Evolutionary conservation across 83 land plant species (phyloP).

Genomic region (Diphasiastrum complanatum): DNA sequence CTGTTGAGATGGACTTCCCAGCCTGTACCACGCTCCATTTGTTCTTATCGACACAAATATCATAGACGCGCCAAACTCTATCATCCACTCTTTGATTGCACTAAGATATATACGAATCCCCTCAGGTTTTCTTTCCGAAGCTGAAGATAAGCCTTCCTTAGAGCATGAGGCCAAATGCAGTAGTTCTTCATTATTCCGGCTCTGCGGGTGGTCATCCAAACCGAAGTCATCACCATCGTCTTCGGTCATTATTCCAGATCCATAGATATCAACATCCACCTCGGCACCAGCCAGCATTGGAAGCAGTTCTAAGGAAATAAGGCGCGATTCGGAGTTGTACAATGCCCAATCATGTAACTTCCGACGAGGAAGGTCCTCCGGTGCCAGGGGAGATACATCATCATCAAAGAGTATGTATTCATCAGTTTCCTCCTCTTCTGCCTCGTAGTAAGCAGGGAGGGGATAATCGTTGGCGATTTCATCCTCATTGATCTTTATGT

Average conservation of each 20-base stretch:
- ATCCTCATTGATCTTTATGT: constrained; percentile 87
- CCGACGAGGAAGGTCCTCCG: constrained; percentile 59
- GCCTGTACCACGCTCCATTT: constrained; percentile 90
- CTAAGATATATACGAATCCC: constrained; percentile 82
- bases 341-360: constrained; percentile 89
- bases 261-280: constrained; percentile 75
- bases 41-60: constrained; percentile 78
- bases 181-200: too few species aligned
- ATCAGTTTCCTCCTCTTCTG: constrained; percentile 62
- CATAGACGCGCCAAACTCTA: constrained; percentile 90
- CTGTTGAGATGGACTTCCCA: constrained; percentile 85
- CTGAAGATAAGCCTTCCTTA: too few species aligned
- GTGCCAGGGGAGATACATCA: constrained; percentile 27
- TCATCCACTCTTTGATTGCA: constrained; percentile 96
- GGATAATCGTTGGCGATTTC: constrained; percentile 96
- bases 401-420: constrained; percentile 69
- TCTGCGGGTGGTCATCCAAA: constrained; percentile 44
- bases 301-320: constrained; percentile 80
- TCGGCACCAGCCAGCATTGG: constrained; percentile 87
- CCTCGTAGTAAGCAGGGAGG: constrained; percentile 71
- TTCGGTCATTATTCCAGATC: constrained; percentile 76
- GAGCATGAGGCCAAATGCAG: too few species aligned
- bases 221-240: constrained; percentile 87
- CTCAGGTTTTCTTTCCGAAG: constrained; percentile 21
- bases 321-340: constrained; percentile 84